phyloP scores from a whole-genome alignment of 148 eudicot genomes.

The Rhododendron ferrugineum region DNA sequence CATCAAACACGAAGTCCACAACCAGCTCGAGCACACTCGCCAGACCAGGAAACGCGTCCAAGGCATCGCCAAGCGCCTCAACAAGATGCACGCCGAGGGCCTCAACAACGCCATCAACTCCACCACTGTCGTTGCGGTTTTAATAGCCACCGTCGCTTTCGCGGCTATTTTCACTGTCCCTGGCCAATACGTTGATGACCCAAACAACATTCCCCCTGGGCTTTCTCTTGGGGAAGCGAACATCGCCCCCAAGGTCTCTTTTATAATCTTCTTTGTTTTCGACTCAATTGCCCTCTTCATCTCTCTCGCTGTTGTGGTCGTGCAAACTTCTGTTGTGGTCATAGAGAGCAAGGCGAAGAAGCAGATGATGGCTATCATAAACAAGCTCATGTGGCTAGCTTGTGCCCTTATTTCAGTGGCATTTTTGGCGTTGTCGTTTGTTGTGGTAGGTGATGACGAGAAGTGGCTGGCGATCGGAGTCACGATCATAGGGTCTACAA shows the following conservation, averaged over 20 bases:
- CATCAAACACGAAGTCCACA: slow-evolving; percentile 74
- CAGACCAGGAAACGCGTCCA: slow-evolving; percentile 63
- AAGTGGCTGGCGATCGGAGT: slow-evolving; percentile 68
- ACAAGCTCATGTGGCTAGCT: slow-evolving; percentile 86
- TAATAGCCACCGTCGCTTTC: slow-evolving; percentile 76
- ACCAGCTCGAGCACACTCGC: slow-evolving; percentile 66
- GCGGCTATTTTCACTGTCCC: slow-evolving; percentile 79
- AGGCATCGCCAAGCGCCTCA: slow-evolving; percentile 67
- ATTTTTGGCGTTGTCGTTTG: slow-evolving; percentile 59
- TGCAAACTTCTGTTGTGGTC: slow-evolving; percentile 71
- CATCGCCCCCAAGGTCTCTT: slow-evolving; percentile 45
- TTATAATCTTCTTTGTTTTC: slow-evolving; percentile 55
- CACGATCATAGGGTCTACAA: slow-evolving; percentile 61
- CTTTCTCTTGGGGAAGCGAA: slow-evolving; percentile 63
- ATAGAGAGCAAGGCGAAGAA: slow-evolving; percentile 86
- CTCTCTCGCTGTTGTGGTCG: slow-evolving; percentile 72
- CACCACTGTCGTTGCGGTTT: slow-evolving; percentile 70
- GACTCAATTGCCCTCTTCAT: slow-evolving; percentile 75
- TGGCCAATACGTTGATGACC: slow-evolving; percentile 63
- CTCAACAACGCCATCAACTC: slow-evolving; percentile 79
- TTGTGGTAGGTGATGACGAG: slow-evolving; percentile 55
- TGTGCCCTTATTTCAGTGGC: slow-evolving; percentile 69
- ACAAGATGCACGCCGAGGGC: slow-evolving; percentile 73
- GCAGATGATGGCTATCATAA: slow-evolving; percentile 79
- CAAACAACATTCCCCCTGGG: slow-evolving; percentile 34